Evolutionary conservation across 208 protist species (phyloP).

Genomic region (Pavlovales sp.): DNA sequence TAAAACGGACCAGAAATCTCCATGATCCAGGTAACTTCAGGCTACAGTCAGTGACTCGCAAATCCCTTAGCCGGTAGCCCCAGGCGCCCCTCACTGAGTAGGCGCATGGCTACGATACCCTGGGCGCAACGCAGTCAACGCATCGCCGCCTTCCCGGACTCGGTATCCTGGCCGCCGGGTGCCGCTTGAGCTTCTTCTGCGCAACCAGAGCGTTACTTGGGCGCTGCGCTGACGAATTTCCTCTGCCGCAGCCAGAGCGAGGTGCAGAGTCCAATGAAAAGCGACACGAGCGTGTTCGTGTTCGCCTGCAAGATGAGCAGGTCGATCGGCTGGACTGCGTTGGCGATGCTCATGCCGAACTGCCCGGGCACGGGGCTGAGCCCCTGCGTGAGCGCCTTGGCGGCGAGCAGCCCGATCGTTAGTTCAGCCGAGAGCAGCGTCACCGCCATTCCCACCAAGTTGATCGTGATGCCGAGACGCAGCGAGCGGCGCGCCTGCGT

Average conservation of each 20-base stretch:
- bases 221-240: neutral
- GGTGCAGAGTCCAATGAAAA: neutral
- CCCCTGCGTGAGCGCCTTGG: constrained; percentile 32
- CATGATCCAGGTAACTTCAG: too few species aligned
- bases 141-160: too few species aligned
- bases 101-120: too few species aligned
- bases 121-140: too few species aligned
- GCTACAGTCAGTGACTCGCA: too few species aligned
- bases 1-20: too few species aligned
- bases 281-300: constrained; percentile 12
- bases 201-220: too few species aligned
- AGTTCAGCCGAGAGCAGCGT: neutral
- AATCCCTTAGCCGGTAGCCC: too few species aligned
- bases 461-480: neutral
- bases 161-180: too few species aligned
- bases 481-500: neutral
- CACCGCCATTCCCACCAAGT: constrained; percentile 11
- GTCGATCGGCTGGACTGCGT: constrained; percentile 13
- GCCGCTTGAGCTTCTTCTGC: too few species aligned
- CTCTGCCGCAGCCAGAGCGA: neutral
- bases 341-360: neutral
- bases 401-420: constrained; percentile 7
- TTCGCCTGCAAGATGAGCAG: constrained; percentile 33
- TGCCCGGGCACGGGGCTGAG: neutral
- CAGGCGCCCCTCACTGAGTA: too few species aligned